Evolutionary conservation across 1,139 yeast species (phyloP), one percentile per base, ranked within the genome.

Genomic region (Protomyces lactucae-debilis): DNA sequence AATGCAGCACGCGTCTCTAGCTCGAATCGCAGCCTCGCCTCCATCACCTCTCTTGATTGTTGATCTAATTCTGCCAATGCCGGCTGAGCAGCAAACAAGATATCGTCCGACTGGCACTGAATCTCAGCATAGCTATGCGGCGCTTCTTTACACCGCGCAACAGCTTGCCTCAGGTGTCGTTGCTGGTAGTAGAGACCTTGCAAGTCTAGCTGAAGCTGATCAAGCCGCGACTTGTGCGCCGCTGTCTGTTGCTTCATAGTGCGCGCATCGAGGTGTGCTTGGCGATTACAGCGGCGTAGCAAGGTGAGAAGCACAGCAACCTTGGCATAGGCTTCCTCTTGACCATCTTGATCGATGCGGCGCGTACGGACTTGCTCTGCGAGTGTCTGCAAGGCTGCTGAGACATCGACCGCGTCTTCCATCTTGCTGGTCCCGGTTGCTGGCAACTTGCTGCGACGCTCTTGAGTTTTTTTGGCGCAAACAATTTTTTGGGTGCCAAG

Each of bases 171-270:
- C 46, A 76, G 68, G 64, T 74, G 74, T 60, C 71, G 69, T 56
- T 74, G 77, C 65, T 74, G 73, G 65, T 75, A 75, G 32, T 71
- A 64, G 21, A 74, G 70, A 61, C 76, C 74, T 64, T 75, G 77
- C 25, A 74, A 70, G 32, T 72, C 73, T 16, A 74, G 69, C 43
- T 72, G 70, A 32, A 71, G 66, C 12, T 65, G 64, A 64, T 75
- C 77, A 1, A 73, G 71, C n/a, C 70, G 71, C 37, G 67, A 68
- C 57, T 72, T 71, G 36, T 69, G 68, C n/a, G 61, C 65, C 2
- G 66, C 60, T 3, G 75, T 72, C 6, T 60, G 65, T 12, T 69
- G 71, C 61, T 70, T 70, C 10, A 69, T 67, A 2, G 61, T 51
- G 48, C 48, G 48, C 23, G 48, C 48, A 12, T 43, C 48, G 21